Evolutionary conservation across 768 basidiomycete genomes (phyloP), one percentile per base, ranked within the genome.

Genomic region (Podaxis mareebaensis): DNA sequence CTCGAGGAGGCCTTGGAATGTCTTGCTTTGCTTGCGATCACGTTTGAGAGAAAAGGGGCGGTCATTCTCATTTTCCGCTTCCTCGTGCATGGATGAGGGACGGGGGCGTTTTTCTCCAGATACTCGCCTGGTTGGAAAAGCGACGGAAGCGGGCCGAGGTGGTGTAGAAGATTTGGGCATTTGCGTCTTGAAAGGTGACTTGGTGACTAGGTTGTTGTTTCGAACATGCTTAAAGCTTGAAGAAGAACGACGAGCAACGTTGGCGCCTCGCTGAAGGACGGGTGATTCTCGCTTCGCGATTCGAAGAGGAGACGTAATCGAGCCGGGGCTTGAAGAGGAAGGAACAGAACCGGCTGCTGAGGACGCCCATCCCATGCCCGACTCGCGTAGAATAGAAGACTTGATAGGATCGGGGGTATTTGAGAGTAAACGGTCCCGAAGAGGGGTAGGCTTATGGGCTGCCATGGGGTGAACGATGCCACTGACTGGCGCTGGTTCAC

Each of bases 171-270:
- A 79, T n/a, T 80, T 78, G 53, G 85, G 80, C 26, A 85, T 79
- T 64, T 86, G 85, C 2, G 84, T 85, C 69, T 90, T 91, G 79
- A 95, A 95, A 10, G 92, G 92, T 11, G 93, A 95, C 67, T 93
- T 93, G 30, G 89, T 87, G 17, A 95, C 93, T 61, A 93, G 87
- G 71, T 89, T 87, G 72, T 87, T 91, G 68, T 79, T 88, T 69
- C 82, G 83, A 66, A 93, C 83, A 74, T 92, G 92, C 67, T 84
- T 88, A 76, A 89, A 94, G 74, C 90, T 92, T 46, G 86, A 88
- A 7, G 91, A 92, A 15, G 85, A 81, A 48, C 92, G 83, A 36
- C 92, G 85, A 53, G 87, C 86, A 51, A 92, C 75, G n/a, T 76
- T 73, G 51, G 85, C 78, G 52, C 77, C 81, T 22, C 78, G 77